These are phyloP conservation scores for Ettlia oleoabundans DNA, from an alignment of 139 green algal species.

Conservation along the genomic window DNA sequence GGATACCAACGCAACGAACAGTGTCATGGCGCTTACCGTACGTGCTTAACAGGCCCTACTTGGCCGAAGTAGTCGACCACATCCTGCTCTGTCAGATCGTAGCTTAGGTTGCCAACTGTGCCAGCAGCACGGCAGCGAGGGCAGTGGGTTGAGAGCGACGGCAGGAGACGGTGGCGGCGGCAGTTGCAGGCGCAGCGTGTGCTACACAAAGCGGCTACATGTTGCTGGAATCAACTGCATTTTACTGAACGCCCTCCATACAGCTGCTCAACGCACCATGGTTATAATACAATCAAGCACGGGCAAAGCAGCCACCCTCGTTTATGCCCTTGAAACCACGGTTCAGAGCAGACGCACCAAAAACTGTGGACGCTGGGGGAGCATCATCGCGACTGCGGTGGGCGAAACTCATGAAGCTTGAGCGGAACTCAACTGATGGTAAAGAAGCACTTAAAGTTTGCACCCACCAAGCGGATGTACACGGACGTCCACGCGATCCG, in stretches of 20 bases:
- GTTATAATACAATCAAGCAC: too few species aligned
- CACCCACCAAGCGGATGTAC: too few species aligned
- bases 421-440: not conserved
- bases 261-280: too few species aligned
- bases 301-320: too few species aligned
- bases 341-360: constrained; percentile 2
- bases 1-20: too few species aligned
- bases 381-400: not conserved
- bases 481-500: too few species aligned
- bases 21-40: constrained; percentile 27
- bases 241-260: too few species aligned
- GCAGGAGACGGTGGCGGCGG: too few species aligned
- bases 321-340: too few species aligned
- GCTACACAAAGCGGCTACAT: not conserved
- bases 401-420: not conserved
- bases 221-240: not conserved
- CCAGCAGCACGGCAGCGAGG: not conserved
- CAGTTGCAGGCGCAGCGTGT: not conserved
- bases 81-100: constrained; percentile 53
- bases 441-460: not conserved
- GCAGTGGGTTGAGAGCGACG: not conserved
- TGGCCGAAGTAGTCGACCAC: constrained; percentile 51
- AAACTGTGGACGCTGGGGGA: not conserved
- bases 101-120: constrained; percentile 51
- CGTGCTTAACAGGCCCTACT: constrained; percentile 47